These are phyloP conservation scores for Pinguiococcus pyrenoidosus DNA, from an alignment of 108 stramenopile genomes.

Conservation along the genomic window DNA sequence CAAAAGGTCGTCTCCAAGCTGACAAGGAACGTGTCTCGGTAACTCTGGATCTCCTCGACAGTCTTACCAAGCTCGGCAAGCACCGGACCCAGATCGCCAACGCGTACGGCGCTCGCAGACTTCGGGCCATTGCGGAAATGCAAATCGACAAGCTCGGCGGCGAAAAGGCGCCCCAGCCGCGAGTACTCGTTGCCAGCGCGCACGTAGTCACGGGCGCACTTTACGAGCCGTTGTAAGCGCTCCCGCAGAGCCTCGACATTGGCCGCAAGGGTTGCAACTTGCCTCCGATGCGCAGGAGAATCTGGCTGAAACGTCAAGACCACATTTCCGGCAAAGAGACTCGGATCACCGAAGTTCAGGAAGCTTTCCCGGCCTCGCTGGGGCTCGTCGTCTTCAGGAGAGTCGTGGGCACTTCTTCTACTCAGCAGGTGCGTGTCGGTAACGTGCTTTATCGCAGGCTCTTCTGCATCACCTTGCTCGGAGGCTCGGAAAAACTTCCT, in stretches of 20 bases:
- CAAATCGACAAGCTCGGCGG: constrained; percentile 19
- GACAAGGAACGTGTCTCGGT: constrained; percentile 17
- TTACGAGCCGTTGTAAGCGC: constrained; percentile 24
- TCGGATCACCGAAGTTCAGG: no score
- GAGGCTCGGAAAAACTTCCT: no score
- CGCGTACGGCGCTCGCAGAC: not conserved
- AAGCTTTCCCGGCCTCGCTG: no score
- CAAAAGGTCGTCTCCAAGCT: constrained; percentile 29
- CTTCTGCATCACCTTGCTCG: no score
- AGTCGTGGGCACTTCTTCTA: no score
- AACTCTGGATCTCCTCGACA: constrained; percentile 29
- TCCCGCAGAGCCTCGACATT: constrained; percentile 30
- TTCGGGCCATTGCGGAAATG: not conserved
- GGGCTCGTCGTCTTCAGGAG: no score
- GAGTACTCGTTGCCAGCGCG: constrained; percentile 18
- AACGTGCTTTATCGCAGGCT: no score
- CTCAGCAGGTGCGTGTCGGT: no score
- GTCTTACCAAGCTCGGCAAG: constrained; percentile 23
- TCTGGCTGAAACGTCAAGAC: no score
- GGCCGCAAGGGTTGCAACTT: constrained; percentile 16
- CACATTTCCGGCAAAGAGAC: no score
- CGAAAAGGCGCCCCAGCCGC: constrained; percentile 19
- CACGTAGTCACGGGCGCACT: constrained; percentile 21
- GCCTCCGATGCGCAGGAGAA: constrained; percentile 1
- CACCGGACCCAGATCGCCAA: constrained; percentile 20